Base-by-base conservation (phyloP, 495 filamentous ascomycete genomes). In the Penicillium argentinense region DNA sequence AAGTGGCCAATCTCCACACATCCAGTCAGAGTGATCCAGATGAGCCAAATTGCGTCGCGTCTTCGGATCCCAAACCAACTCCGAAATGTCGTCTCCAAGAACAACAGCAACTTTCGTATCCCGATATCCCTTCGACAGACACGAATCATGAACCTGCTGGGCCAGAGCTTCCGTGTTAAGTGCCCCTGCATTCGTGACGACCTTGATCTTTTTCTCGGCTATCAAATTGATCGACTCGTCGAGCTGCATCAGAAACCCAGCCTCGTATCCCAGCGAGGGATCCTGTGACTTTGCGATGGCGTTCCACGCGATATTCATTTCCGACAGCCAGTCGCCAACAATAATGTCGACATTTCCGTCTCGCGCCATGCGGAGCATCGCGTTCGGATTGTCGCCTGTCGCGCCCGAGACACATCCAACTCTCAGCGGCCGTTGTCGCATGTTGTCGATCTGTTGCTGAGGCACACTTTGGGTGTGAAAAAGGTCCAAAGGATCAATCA, bases 181-280 rank as follows among this genome's bases (percentile, higher is more conserved):
- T 11, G 55, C 57, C 16, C 63, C 63, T n/a, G 57, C 63, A 48
- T 67, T 59, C 19, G 60, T 54, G 14, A 64, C 45, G n/a, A 67
- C 60, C 36, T 64, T 64, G 43, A 64, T 64, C 13, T 53, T 30
- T 42, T 58, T 64, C 41, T 62, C 40, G 3, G 41, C 36, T 21
- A 66, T 54, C n/a, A 49, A 37, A 17, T 51, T 29, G 22, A 59
- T 38, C 4, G 40, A 49, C 4, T 49, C 55, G 1, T 24, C 26
- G 3, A 56, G 42, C 28, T 56, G 53, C 5, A 38, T 47, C 7
- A 62, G 36, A 18, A 59, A 54, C 9, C 51, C 51, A 12, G 46
- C 38, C 27, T 60, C 54, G 48, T 58, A 66, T 9, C 50, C 48
- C 16, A 49, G 33, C 11, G 51, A 42, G 18, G 56, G 34, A 45